Base-by-base conservation (phyloP, 2,329 filamentous ascomycete species). In the Nakataea oryzae region DNA sequence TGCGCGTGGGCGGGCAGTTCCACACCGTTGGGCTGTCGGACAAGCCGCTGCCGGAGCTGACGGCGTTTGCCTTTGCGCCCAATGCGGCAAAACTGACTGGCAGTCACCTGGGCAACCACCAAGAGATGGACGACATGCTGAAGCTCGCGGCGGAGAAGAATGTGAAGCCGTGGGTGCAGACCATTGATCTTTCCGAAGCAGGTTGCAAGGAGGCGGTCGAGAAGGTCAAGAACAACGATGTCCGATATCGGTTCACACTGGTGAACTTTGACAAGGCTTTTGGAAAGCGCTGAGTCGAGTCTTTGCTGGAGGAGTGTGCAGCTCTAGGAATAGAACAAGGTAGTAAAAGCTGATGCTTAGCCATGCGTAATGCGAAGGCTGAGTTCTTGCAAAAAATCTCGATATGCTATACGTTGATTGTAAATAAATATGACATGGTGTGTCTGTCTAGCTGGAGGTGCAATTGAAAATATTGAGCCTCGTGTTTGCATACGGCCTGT, bases 191-290 rank as follows among this genome's bases (percentile, higher is more conserved):
- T 9, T 58, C 56, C 4, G 61, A 62, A 30, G 55, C 59, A 11
- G 87, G 85, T 0, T 86, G 88, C 70, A 86, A 86, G 72, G 81
- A 91, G 75, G 89, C 85, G 0, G 82, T 91, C 24, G 80, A 86
- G 71, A 80, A 86, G 66, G 82, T 93, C 60, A 84, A 88, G 70
- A 84, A 84, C 65, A 88, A 88, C 67, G 83, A 90, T 71, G 86
- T 92, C 17, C 81, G 81, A 41, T 93, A 90, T 71, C 80, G 90
- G 54, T 87, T 90, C 69, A 90, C 88, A 0, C 72, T 93, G 69
- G 85, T 83, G 14, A 83, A 83, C 12, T 90, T 82, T 67, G 84
- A 90, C 67, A 85, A 88, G 77, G 83, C 77, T 0, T 90, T 90
- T 64, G 69, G 68, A 12, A 30, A 13, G 24, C 30, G 32, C 26